Conservation (phyloP, 441 rosid species). For the Syzygium malaccense region DNA sequence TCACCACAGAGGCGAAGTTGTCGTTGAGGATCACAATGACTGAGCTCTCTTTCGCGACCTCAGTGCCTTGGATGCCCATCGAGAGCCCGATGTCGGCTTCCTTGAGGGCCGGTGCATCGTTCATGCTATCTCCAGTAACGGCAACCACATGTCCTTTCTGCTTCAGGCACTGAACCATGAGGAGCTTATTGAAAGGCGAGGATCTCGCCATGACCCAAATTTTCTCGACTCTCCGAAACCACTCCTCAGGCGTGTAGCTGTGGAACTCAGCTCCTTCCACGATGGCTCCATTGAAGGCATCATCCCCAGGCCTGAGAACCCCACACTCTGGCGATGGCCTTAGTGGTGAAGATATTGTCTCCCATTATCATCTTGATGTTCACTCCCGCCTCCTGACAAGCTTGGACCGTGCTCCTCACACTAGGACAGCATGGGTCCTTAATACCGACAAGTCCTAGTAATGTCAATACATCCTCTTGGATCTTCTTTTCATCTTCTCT, state of each 20-base stretch:
- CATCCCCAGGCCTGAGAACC: slow-evolving; percentile 33
- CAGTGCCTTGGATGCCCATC: neutral
- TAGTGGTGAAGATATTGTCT: slow-evolving; percentile 77
- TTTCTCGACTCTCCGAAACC: slow-evolving; percentile 43
- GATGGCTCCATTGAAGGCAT: slow-evolving; percentile 22
- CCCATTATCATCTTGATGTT: slow-evolving; percentile 77
- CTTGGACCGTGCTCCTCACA: slow-evolving; percentile 50
- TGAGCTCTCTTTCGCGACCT: neutral
- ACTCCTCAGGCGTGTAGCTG: slow-evolving; percentile 27
- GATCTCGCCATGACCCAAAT: slow-evolving; percentile 80
- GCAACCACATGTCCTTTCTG: too few species aligned
- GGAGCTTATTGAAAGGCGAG: slow-evolving; percentile 23
- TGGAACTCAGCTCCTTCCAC: slow-evolving; percentile 59
- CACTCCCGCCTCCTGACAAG: slow-evolving; percentile 58
- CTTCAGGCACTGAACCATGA: too few species aligned
- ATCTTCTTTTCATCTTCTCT: too few species aligned
- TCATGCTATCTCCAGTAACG: too few species aligned
- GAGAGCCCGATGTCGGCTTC: neutral
- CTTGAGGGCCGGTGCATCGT: too few species aligned
- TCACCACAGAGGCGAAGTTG: neutral
- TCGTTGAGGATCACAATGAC: neutral
- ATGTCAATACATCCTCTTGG: slow-evolving; percentile 7
- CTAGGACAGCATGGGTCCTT: slow-evolving; percentile 71
- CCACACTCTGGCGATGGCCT: slow-evolving; percentile 83
- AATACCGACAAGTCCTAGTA: slow-evolving; percentile 63